Evolutionary conservation across 2,329 filamentous ascomycete genomes (phyloP), one percentile per base, ranked within the genome.

Genomic region (Hypomyces perniciosus): DNA sequence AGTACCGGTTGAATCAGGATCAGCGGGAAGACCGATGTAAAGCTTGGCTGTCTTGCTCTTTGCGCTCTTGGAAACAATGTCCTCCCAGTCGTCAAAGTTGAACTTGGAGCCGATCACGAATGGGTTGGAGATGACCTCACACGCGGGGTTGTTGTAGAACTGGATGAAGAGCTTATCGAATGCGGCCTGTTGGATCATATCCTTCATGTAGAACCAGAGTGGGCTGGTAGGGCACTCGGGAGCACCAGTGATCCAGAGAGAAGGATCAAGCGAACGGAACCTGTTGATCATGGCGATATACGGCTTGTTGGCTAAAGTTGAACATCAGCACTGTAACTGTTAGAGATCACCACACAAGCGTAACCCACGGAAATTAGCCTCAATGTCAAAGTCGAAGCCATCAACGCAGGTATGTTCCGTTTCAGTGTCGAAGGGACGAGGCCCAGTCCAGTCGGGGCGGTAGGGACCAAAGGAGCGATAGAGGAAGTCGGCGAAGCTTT

Each of bases 121-220:
- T 20, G 66, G 66, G 44, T 56, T 53, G 12, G 59, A 34, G 53
- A 69, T 58, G 28, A 65, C 61, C 41, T 71, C 66, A 57, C 72
- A 75, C 20, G 44, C 55, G 1, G 58, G 57, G 59, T 76, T 76
- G 66, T 76, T 75, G 65, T 75, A 77, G 61, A 76, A 77, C 62
- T 76, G 74, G 46, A 77, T 61, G 59, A 72, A 75, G 38, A 73
- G 61, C 10, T 68, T 65, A 28, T 73, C 70, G 54, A 77, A 72
- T 41, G 67, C 60, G 39, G 68, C 64, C 48, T 68, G 59, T 8
- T 68, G 62, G 37, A 76, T 69, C 55, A 74, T 60, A 5, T 65
- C 61, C 48, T 65, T 61, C 61, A 72, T 64, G 48, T 65, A 57
- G 46, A 66, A 67, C 43, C 56, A 64, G 1, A 42, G 7, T 4